phyloP scores from a whole-genome alignment of 768 basidiomycete genomes.

The Dioszegia aurantiaca region DNA sequence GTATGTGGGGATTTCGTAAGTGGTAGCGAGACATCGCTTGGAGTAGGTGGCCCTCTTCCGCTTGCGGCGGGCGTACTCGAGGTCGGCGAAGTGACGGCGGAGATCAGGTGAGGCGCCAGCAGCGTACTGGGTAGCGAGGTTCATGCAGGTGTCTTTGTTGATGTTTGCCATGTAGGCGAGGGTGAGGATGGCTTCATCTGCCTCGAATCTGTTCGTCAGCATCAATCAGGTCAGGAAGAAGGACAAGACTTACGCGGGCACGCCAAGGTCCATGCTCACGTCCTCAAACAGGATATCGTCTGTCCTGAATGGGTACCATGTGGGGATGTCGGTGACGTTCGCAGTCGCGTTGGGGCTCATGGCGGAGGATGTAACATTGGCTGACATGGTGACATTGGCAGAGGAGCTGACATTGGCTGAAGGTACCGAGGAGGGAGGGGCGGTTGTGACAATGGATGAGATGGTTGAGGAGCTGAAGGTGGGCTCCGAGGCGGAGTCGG shows the following conservation, averaged over 20 bases:
- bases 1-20: conserved; percentile 3
- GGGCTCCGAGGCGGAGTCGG: background rate
- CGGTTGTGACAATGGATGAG: background rate
- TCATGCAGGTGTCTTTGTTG: background rate
- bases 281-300: background rate
- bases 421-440: background rate
- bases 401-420: background rate
- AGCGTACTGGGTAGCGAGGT: conserved; percentile 3
- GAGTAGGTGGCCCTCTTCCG: background rate
- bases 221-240: background rate
- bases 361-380: no score
- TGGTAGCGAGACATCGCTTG: conserved; percentile 5
- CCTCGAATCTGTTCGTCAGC: background rate
- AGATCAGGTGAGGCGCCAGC: background rate
- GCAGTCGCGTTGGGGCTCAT: background rate
- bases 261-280: background rate
- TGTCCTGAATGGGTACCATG: background rate
- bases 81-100: conserved; percentile 1
- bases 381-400: background rate
- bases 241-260: background rate
- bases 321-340: background rate
- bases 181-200: conserved; percentile 5
- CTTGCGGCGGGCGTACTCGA: conserved; percentile 4
- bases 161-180: conserved; percentile 7
- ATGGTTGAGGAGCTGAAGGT: background rate